Conservation (phyloP, 192 early-diverging fungal species). For the Backusella westeae region DNA sequence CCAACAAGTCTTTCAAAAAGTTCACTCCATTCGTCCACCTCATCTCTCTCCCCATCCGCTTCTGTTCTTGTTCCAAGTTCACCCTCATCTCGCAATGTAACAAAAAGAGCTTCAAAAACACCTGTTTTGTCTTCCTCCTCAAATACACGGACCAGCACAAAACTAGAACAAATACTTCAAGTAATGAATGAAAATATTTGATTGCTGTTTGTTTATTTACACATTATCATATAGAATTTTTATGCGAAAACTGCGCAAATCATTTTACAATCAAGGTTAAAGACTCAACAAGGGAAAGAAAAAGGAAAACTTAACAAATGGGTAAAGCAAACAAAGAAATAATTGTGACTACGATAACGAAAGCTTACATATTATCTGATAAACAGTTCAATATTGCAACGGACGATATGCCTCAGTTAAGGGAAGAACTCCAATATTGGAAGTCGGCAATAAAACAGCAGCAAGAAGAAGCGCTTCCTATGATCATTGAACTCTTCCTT, state of each 20-base stretch:
- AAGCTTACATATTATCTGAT: not conserved
- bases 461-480: slow-evolving; percentile 52
- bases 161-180: slow-evolving; percentile 58
- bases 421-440: slow-evolving; percentile 80
- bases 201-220: slow-evolving; percentile 8
- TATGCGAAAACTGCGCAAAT: slow-evolving; percentile 77
- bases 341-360: not conserved
- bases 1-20: slow-evolving; percentile 1
- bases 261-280: slow-evolving; percentile 61
- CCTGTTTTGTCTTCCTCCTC: slow-evolving; percentile 6
- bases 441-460: slow-evolving; percentile 50
- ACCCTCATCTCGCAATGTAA: not conserved
- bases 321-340: slow-evolving; percentile 25
- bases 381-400: slow-evolving; percentile 79
- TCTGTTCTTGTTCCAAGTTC: slow-evolving; percentile 9
- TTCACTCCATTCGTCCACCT: not conserved
- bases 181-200: slow-evolving; percentile 20
- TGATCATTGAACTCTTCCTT: slow-evolving; percentile 81
- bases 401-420: slow-evolving; percentile 70
- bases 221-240: slow-evolving; percentile 51
- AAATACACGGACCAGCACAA: slow-evolving; percentile 36
- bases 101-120: not conserved
- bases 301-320: slow-evolving; percentile 62
- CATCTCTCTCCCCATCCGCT: slow-evolving; percentile 10
- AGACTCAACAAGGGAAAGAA: not conserved